Conservation (phyloP, 805 yeast species). For the Candida sanyiensis region DNA sequence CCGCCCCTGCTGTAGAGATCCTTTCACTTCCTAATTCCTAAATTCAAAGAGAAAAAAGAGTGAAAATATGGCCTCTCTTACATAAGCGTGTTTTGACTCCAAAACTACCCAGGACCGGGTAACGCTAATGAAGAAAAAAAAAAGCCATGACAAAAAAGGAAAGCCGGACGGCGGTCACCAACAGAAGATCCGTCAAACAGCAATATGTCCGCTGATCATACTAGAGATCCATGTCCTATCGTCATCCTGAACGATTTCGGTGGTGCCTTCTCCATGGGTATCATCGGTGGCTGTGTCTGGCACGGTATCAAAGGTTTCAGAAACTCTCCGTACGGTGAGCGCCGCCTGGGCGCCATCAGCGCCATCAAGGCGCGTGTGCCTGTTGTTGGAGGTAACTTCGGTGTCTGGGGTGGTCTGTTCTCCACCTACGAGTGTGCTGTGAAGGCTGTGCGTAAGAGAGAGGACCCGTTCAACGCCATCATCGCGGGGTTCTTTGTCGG, state of each 20-base stretch:
- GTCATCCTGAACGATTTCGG: constrained; percentile 96
- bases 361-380: constrained; percentile 97
- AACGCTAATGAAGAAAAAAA: background rate
- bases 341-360: constrained; percentile 80
- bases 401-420: constrained; percentile 99
- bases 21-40: background rate
- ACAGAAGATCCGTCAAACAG: background rate
- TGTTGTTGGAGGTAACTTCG: constrained; percentile 97
- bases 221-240: constrained; percentile 98
- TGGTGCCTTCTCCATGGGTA: constrained; percentile 99
- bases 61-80: background rate
- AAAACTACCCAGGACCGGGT: too few species aligned
- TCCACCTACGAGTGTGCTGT: constrained; percentile 94
- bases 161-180: background rate
- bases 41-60: background rate
- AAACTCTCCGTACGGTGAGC: constrained; percentile 95
- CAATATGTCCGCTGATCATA: constrained; percentile 89
- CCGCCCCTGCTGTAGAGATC: too few species aligned
- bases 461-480: constrained; percentile 97
- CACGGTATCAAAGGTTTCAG: constrained; percentile 98
- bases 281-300: constrained; percentile 97
- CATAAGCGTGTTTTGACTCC: too few species aligned
- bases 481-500: constrained; percentile 98
- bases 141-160: background rate
- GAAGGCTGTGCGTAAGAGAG: constrained; percentile 93